Percentiles rank a stretch among this genome's conserved stretches.
Evolutionary conservation across 306 rosid species (phyloP).

Genomic region (Quercus bicolor): DNA sequence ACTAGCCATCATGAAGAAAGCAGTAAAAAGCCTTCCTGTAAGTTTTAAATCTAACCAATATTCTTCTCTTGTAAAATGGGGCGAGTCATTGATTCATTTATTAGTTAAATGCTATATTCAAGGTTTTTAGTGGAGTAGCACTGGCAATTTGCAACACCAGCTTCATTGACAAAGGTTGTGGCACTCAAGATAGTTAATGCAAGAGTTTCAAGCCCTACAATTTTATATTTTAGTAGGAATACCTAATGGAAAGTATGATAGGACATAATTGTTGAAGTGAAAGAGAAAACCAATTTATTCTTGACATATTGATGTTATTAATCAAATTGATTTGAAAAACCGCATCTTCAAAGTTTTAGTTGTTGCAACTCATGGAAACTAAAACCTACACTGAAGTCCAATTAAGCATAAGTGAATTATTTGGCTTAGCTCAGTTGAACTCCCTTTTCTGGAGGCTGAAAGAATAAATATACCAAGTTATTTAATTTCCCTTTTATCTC

Average conservation of each 20-base stretch:
- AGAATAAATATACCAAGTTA: background rate
- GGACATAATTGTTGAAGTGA: background rate
- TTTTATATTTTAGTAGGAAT: background rate
- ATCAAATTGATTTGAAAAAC: background rate
- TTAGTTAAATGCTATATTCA: background rate
- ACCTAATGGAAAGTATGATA: background rate
- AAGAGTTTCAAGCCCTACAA: background rate
- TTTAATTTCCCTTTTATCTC: background rate
- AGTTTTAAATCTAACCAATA: constrained; percentile 24
- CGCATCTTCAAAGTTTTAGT: background rate
- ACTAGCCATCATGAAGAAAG: constrained; percentile 80
- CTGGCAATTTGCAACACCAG: background rate
- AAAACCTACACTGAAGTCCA: background rate
- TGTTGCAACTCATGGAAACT: background rate
- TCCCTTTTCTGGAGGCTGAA: background rate
- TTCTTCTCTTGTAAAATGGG: constrained; percentile 4
- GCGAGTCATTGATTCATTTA: background rate
- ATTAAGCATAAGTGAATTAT: background rate
- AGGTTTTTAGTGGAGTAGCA: background rate
- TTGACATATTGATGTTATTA: background rate
- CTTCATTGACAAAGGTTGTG: background rate
- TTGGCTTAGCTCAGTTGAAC: background rate
- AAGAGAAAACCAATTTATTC: background rate
- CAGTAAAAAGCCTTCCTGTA: constrained; percentile 68
- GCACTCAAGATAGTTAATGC: background rate